Conservation (phyloP, 2,329 filamentous ascomycete genomes). For the Fusarium sp. region DNA sequence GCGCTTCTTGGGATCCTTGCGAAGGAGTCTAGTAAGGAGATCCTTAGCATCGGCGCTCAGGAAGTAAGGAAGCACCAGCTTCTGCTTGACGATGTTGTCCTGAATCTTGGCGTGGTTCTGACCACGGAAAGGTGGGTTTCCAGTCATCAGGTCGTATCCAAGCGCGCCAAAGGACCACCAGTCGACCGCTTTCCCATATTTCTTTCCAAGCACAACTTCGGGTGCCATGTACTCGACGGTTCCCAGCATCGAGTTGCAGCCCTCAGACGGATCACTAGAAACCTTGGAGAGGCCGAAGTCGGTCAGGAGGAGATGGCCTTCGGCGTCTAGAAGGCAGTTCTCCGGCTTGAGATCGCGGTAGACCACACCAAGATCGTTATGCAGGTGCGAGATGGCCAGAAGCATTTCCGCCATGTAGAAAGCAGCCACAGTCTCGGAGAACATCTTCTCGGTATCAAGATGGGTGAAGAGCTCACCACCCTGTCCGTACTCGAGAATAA, state of each 20-base stretch:
- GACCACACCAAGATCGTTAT: constrained; percentile 90
- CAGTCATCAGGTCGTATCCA: constrained; percentile 91
- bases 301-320: constrained; percentile 92
- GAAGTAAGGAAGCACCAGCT: constrained; percentile 89
- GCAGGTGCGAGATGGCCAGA: constrained; percentile 90
- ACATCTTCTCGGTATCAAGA: constrained; percentile 93
- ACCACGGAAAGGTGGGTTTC: constrained; percentile 88
- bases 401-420: constrained; percentile 99
- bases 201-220: constrained; percentile 87
- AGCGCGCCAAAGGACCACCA: constrained; percentile 99
- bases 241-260: constrained; percentile 89
- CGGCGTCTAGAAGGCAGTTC: constrained; percentile 91
- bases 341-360: constrained; percentile 98
- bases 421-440: constrained; percentile 85
- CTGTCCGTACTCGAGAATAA: constrained; percentile 97
- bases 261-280: constrained; percentile 72
- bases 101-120: constrained; percentile 95
- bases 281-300: constrained; percentile 99
- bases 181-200: constrained; percentile 94
- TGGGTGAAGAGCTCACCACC: constrained; percentile 98
- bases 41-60: constrained; percentile 93
- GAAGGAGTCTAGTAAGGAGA: constrained; percentile 85
- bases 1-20: constrained; percentile 92
- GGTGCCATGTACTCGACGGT: constrained; percentile 99
- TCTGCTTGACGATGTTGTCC: constrained; percentile 94